phyloP scores from a whole-genome alignment of 2,329 filamentous ascomycete genomes.

The Hirsutella rhossiliensis region DNA sequence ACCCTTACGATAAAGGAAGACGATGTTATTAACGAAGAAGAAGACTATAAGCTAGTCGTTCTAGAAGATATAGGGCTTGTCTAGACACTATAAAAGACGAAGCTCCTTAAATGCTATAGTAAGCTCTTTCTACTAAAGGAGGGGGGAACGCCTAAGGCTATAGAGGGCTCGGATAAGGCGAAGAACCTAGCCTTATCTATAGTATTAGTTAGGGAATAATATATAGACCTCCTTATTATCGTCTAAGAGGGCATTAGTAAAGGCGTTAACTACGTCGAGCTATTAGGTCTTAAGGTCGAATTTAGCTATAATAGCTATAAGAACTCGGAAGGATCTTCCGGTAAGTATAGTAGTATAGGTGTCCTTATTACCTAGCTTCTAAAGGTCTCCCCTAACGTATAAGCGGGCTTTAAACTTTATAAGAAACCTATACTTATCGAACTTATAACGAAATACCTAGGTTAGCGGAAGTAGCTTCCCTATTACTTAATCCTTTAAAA shows the following conservation, averaged over 20 bases:
- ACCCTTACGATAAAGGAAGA: background rate
- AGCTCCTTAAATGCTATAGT: background rate
- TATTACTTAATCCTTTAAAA: background rate
- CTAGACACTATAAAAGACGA: background rate
- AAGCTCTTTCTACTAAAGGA: background rate
- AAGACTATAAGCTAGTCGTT: background rate
- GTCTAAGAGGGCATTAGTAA: slow-evolving; percentile 1
- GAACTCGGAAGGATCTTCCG: background rate
- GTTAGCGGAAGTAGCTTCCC: background rate
- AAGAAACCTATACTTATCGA: slow-evolving; percentile 3
- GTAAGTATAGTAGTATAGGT: slow-evolving; percentile 3
- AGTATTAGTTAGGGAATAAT: background rate
- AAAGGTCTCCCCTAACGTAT: background rate
- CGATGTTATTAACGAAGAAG: background rate
- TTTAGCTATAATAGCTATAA: slow-evolving; percentile 2
- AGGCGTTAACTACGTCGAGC: slow-evolving; percentile 3
- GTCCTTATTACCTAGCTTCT: no score
- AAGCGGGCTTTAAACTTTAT: slow-evolving; percentile 1
- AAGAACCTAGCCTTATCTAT: background rate
- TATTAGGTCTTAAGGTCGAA: slow-evolving; percentile 2
- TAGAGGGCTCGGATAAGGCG: background rate
- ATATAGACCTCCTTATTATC: slow-evolving; percentile 3
- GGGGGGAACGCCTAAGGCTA: background rate
- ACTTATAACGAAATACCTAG: background rate
- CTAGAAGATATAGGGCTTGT: background rate